Conservation (phyloP, 1,139 yeast species). For the Geotrichum fermentans region DNA sequence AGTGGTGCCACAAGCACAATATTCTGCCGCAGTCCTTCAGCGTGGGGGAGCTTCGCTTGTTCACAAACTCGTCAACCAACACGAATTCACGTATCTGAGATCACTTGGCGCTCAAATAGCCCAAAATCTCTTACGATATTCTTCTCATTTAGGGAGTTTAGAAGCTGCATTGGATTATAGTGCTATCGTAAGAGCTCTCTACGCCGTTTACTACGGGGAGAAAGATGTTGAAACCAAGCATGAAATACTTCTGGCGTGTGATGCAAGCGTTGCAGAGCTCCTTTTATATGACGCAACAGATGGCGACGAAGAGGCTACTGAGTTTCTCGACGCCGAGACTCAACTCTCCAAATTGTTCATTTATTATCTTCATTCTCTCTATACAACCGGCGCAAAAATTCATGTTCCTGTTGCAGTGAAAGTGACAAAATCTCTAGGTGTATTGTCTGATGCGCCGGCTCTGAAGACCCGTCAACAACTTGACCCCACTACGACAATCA, state of each 20-base stretch:
- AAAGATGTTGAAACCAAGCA: slow-evolving; percentile 18
- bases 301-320: slow-evolving; percentile 11
- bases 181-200: background rate
- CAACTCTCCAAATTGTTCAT: slow-evolving; percentile 13
- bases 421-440: slow-evolving; percentile 24
- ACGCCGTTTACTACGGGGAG: slow-evolving; percentile 6
- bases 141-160: slow-evolving; percentile 5
- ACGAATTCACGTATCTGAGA: background rate
- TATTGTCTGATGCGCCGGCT: slow-evolving; percentile 19
- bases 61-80: background rate
- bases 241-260: slow-evolving; percentile 22
- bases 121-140: background rate
- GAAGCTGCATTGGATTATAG: slow-evolving; percentile 9
- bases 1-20: background rate
- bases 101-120: slow-evolving; percentile 1
- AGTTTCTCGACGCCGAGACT: slow-evolving; percentile 3
- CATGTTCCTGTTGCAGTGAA: slow-evolving; percentile 20
- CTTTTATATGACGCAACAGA: slow-evolving; percentile 1
- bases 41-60: slow-evolving; percentile 6
- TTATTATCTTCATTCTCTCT: slow-evolving; percentile 12
- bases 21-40: slow-evolving; percentile 1
- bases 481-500: background rate
- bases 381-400: slow-evolving; percentile 2
- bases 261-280: slow-evolving; percentile 20
- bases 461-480: background rate